Evolutionary conservation across 2,329 filamentous ascomycete species (phyloP).

Genomic region (Sarocladium strictum): DNA sequence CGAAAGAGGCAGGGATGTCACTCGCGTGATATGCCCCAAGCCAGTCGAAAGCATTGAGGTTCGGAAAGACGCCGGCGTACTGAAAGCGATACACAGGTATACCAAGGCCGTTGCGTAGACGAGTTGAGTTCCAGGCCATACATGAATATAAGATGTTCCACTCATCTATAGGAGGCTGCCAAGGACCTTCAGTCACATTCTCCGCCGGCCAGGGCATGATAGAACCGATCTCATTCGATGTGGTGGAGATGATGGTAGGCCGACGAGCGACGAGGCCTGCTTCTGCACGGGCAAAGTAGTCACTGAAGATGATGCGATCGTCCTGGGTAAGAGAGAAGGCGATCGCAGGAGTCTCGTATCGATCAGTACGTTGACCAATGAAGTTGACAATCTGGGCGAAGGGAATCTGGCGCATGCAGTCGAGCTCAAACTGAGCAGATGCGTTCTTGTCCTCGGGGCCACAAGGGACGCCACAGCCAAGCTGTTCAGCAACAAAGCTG

Average conservation of each 20-base stretch:
- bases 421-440: slow-evolving; percentile 22
- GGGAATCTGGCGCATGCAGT: slow-evolving; percentile 30
- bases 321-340: slow-evolving; percentile 22
- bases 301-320: slow-evolving; percentile 22
- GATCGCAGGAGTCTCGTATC: slow-evolving; percentile 15
- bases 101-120: slow-evolving; percentile 19
- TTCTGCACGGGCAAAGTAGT: slow-evolving; percentile 22
- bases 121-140: slow-evolving; percentile 20
- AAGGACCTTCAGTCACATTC: slow-evolving; percentile 21
- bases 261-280: slow-evolving; percentile 19
- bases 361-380: slow-evolving; percentile 22
- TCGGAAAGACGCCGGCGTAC: slow-evolving; percentile 34
- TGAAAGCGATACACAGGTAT: slow-evolving; percentile 31
- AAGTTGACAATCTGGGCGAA: slow-evolving; percentile 24
- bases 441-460: slow-evolving; percentile 5
- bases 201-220: slow-evolving; percentile 20
- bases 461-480: slow-evolving; percentile 26
- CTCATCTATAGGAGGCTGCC: slow-evolving; percentile 13
- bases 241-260: slow-evolving; percentile 26
- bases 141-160: slow-evolving; percentile 20
- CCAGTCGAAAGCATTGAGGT: slow-evolving; percentile 31
- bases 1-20: slow-evolving; percentile 32
- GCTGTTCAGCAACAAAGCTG: slow-evolving; percentile 25
- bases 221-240: slow-evolving; percentile 25
- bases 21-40: slow-evolving; percentile 35